Conservation (phyloP, 106 monocot species). For the Phalaenopsis equestris region DNA sequence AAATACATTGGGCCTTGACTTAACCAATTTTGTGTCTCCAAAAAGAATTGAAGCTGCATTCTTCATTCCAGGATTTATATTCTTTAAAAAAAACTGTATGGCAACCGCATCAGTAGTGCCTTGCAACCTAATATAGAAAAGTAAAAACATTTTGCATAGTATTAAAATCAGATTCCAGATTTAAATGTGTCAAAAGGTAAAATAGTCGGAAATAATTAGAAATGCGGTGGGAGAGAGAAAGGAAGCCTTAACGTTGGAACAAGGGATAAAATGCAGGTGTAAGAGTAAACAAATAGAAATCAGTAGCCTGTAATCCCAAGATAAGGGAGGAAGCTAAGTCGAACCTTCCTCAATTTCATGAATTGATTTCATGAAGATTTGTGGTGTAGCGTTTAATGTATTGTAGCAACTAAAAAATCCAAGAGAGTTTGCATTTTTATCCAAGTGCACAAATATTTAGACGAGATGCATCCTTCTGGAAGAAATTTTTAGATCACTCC, state of each 20-base stretch:
- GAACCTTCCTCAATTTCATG: neutral
- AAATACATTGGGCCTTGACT: slow-evolving; percentile 76
- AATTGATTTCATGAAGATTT: no score
- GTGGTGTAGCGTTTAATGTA: no score
- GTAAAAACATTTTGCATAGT: neutral
- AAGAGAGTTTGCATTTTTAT: no score
- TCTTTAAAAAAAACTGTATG: slow-evolving; percentile 87
- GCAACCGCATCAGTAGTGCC: slow-evolving; percentile 89
- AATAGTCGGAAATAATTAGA: neutral
- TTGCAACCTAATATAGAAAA: slow-evolving; percentile 54
- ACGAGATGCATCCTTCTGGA: no score
- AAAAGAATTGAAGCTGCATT: slow-evolving; percentile 55
- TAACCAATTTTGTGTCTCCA: slow-evolving; percentile 38
- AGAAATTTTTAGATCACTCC: no score
- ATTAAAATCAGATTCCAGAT: neutral
- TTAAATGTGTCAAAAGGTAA: neutral
- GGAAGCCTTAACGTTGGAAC: neutral
- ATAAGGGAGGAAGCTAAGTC: neutral
- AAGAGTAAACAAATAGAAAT: neutral
- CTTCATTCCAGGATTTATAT: slow-evolving; percentile 76
- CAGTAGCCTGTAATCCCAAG: neutral
- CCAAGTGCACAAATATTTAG: no score
- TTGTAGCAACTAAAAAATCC: no score
- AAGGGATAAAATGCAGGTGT: neutral
- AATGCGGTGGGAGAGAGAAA: neutral